phyloP scores from a whole-genome alignment of 2,329 filamentous ascomycete species.

The Raffaelea albimanens region DNA sequence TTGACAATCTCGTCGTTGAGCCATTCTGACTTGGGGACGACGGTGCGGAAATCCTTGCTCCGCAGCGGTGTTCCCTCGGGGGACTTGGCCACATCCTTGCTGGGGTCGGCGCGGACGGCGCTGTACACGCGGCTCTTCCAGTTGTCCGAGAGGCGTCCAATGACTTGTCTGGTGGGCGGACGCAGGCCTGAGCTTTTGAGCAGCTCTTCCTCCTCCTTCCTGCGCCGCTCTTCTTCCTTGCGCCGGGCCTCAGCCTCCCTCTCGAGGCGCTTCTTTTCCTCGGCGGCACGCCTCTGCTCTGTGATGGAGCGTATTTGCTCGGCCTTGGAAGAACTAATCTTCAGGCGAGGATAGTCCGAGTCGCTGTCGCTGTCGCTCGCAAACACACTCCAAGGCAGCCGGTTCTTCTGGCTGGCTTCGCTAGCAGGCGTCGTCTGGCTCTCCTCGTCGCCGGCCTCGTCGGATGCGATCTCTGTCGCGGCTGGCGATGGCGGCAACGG shows the following conservation, averaged over 20 bases:
- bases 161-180: conserved; percentile 15
- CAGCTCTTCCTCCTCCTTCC: conserved; percentile 14
- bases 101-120: conserved; percentile 24
- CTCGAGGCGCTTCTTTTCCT: conserved; percentile 14
- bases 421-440: neutral
- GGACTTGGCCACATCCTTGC: conserved; percentile 32
- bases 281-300: conserved; percentile 10
- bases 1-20: conserved; percentile 73
- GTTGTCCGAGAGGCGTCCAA: conserved; percentile 21
- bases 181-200: conserved; percentile 16
- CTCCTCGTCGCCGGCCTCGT: conserved; percentile 2
- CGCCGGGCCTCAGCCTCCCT: conserved; percentile 13
- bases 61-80: conserved; percentile 40
- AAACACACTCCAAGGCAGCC: conserved; percentile 4
- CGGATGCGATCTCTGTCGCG: conserved; percentile 7
- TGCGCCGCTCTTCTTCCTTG: conserved; percentile 15
- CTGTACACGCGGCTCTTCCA: conserved; percentile 28
- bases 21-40: conserved; percentile 52
- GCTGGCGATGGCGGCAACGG: conserved; percentile 12
- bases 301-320: conserved; percentile 15
- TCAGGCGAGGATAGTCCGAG: conserved; percentile 9
- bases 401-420: neutral
- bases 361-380: conserved; percentile 4
- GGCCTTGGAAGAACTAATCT: conserved; percentile 16
- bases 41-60: conserved; percentile 52